Base-by-base conservation (phyloP, 805 yeast species). In the Myxozyma mucilagina region DNA sequence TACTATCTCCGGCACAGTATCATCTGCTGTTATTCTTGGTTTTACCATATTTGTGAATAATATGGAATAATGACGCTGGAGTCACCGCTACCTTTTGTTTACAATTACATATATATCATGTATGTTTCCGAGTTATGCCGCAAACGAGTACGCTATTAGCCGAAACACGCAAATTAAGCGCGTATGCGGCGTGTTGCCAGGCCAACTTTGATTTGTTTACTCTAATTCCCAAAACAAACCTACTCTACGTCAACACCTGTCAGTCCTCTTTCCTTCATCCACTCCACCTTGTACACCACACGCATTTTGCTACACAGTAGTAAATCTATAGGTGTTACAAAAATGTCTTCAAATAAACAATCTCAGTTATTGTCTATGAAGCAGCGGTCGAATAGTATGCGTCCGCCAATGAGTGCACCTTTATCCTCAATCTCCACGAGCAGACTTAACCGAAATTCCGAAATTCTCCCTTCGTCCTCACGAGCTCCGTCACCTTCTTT, bases 391-490 rank as follows among this genome's bases (percentile, higher is more conserved):
- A 63, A 52, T 45, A 53, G 65, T 39, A 57, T 63, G 61, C 64
- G 67, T 6, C 67, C 67, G 24, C 58, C 66, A n/a, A 53, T 60
- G n/a, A 61, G 51, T 20, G 52, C 55, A 0, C 64, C 63, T 4
- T 61, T 59, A 13, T 56, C 61, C 9, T 42, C 61, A 10, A 31
- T 55, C 32, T 53, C 65, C 7, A 43, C 61, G 8, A 47, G 61
- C 4, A 43, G 66, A 18, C 57, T 63, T 14, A 61, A 61, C 36
- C 59, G 65, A 24, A 34, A 29, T 29, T 63, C 66, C 8, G 66
- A 63, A 18, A 44, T 54, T 41, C n/a, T 29, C 6, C 51, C 64
- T 4, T 45, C 51, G 11, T n/a, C 52, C 3, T 4, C 45, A n/a
- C 45, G 45, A n/a, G 45, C 45, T 9, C 18, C 45, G 45, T 41